These are phyloP conservation scores for Fusarium tupiense DNA, from an alignment of 2,329 filamentous ascomycete species.

Conservation along the genomic window DNA sequence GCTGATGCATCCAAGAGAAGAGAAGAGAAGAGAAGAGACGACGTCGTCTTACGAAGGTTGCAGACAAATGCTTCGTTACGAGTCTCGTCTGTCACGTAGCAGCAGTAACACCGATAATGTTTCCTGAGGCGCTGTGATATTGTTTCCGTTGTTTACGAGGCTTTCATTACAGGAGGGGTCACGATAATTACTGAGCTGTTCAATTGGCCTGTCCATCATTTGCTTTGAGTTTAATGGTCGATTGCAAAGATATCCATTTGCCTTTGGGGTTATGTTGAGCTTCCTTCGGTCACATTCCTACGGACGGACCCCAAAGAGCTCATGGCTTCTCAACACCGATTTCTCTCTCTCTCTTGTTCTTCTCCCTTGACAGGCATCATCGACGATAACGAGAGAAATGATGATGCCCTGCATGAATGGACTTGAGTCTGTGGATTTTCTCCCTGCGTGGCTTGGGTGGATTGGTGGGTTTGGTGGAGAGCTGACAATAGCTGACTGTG, in stretches of 20 bases:
- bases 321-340: neutral
- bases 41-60: conserved; percentile 24
- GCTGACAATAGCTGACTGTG: conserved; percentile 22
- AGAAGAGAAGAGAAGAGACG: conserved; percentile 5
- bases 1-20: conserved; percentile 8
- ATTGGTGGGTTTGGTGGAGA: conserved; percentile 19
- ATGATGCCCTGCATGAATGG: conserved; percentile 33
- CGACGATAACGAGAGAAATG: conserved; percentile 1
- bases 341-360: neutral
- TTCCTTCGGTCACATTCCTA: conserved; percentile 20
- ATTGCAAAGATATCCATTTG: neutral
- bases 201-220: neutral
- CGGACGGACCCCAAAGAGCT: neutral
- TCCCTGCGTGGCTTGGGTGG: conserved; percentile 26
- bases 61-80: conserved; percentile 1
- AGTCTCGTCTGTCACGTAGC: neutral
- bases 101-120: neutral
- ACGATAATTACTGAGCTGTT: neutral
- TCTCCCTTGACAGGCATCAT: conserved; percentile 16
- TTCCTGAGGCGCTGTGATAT: neutral
- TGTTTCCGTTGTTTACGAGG: neutral
- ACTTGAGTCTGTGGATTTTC: conserved; percentile 10
- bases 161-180: neutral
- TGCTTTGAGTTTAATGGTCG: conserved; percentile 6
- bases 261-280: neutral